Evolutionary conservation across 2,329 filamentous ascomycete species (phyloP).

Genomic region (Fusarium tricinctum): DNA sequence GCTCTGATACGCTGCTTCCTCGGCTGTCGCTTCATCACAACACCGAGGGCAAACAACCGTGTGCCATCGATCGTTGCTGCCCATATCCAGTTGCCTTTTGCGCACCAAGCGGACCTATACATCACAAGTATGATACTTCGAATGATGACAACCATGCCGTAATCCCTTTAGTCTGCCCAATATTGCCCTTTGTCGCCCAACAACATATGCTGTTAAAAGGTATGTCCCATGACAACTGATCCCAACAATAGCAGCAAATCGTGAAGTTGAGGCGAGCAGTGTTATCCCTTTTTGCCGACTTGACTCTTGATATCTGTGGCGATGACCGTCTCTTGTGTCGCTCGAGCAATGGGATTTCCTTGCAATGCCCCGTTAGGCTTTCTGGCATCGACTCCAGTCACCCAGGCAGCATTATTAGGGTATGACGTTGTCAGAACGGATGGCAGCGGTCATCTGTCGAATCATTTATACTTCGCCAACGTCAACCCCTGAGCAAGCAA

Average conservation of each 20-base stretch:
- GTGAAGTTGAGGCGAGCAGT: constrained; percentile 13
- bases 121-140: neutral
- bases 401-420: constrained; percentile 20
- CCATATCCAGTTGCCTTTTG: constrained; percentile 9
- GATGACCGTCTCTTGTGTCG: constrained; percentile 1
- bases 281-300: neutral
- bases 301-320: neutral
- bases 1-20: neutral
- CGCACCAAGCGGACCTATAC: constrained; percentile 14
- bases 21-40: neutral
- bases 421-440: neutral
- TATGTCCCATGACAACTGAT: constrained; percentile 14
- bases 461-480: constrained; percentile 6
- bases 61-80: neutral
- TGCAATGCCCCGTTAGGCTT: constrained; percentile 6
- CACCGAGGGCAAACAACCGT: neutral
- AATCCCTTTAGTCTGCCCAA: neutral
- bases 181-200: constrained; percentile 6
- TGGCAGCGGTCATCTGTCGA: neutral
- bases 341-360: neutral
- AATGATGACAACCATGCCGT: constrained; percentile 17
- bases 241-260: constrained; percentile 16
- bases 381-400: constrained; percentile 4
- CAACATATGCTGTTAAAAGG: constrained; percentile 1
- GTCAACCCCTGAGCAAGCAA: neutral